A percentile compares a stretch with the other conserved stretches of the same genome.
phyloP scores from a whole-genome alignment of 106 monocot genomes.

The Platanthera guangdongensis region DNA sequence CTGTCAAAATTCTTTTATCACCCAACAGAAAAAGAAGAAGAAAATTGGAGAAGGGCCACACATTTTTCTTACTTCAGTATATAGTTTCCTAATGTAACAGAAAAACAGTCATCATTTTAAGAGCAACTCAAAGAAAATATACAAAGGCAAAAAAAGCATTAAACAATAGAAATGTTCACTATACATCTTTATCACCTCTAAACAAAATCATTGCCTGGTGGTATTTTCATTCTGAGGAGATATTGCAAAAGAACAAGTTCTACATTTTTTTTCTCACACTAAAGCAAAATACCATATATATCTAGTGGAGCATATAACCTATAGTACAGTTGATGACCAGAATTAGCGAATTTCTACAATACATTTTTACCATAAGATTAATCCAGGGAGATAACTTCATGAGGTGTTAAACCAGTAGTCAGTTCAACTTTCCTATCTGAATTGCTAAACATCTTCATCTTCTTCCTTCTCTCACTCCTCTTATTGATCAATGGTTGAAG shows the following conservation, averaged over 20 bases:
- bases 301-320: neutral
- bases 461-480: slow-evolving; percentile 48
- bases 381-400: slow-evolving; percentile 5
- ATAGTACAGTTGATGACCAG: neutral
- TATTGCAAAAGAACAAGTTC: neutral
- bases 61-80: too few relatives aligned
- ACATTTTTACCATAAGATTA: neutral
- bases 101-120: too few relatives aligned
- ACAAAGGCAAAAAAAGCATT: neutral
- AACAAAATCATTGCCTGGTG: neutral
- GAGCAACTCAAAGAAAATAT: neutral
- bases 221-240: neutral
- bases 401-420: neutral
- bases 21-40: too few relatives aligned
- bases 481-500: slow-evolving; percentile 43
- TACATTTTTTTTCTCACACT: neutral
- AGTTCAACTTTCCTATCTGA: neutral
- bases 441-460: slow-evolving; percentile 12
- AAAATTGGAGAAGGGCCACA: too few relatives aligned
- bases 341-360: neutral
- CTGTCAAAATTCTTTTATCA: too few relatives aligned
- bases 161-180: neutral
- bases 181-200: neutral
- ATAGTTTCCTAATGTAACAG: too few relatives aligned
- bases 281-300: neutral